Evolutionary conservation across 768 basidiomycete genomes (phyloP), one percentile per base, ranked within the genome.

Genomic region (Tricholomella constricta): DNA sequence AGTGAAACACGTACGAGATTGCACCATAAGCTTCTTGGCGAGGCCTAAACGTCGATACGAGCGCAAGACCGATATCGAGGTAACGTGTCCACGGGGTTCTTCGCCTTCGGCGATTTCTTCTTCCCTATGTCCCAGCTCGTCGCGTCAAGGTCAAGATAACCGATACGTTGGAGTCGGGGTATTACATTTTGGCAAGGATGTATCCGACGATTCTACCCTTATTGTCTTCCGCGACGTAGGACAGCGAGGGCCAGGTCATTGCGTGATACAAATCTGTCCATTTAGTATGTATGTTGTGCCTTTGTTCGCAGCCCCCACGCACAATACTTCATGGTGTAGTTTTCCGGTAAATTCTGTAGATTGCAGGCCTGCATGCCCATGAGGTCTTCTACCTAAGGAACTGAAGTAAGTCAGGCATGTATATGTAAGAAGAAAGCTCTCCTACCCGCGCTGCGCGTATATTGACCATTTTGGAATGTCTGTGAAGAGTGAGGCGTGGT

Each of bases 361-460:
- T 97, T 98, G 71, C 91, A 92, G 54, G 94, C 90, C 70, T 98
- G 95, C 95, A 98, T 98, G 17, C 91, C 93, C 62, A 83, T 73
- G 52, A 97, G 83, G 72, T 97, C 95, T 42, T 89, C 91, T 61
- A 92, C 80, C 92, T 95, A 8, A 17, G n/a, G 14, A 43, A 20
- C n/a, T 27, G 15, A 26, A 4, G 23, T 45, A 14, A 23, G 27
- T 9, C 37, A n/a, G 8, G n/a, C 9, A 25, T 32, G 38, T 26
- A 3, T 9, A 25, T 8, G 17, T 22, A 6, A 9, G 6, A 20
- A 45, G 38, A 26, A n/a, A 51, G 17, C 35, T 37, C 23, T 41
- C 67, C 25, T 68, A 77, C 78, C 62, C 71, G 63, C 32, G 76
- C 70, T 34, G 71, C 71, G 20, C 79, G 73, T 22, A 81, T 70